Percentiles rank a stretch among this genome's conserved stretches.
phyloP scores from a whole-genome alignment of 2,329 filamentous ascomycete genomes.

The Penicillium hesseltinei region DNA sequence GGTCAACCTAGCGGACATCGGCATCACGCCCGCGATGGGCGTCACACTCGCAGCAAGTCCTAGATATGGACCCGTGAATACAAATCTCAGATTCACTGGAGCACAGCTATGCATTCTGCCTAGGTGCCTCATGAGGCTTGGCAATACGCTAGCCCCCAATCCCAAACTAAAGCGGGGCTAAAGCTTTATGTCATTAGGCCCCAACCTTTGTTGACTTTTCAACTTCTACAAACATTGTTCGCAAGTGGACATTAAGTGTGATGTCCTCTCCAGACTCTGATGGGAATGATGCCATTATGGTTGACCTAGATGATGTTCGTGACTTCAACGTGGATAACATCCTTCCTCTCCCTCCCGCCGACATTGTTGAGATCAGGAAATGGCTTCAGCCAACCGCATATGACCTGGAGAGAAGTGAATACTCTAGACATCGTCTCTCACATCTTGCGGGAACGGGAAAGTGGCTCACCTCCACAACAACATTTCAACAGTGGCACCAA shows the following conservation, averaged over 20 bases:
- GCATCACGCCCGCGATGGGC: too few relatives aligned
- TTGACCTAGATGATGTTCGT: background rate
- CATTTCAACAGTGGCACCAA: constrained; percentile 18
- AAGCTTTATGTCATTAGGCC: background rate
- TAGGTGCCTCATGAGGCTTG: too few relatives aligned
- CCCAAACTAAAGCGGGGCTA: background rate
- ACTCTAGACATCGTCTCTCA: background rate
- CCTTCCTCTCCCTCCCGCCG: background rate
- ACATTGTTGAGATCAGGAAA: background rate
- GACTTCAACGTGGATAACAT: background rate
- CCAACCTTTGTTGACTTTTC: background rate
- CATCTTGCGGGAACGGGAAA: background rate
- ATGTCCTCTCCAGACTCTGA: background rate
- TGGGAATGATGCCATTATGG: background rate
- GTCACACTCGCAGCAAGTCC: too few relatives aligned
- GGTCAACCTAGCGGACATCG: too few relatives aligned
- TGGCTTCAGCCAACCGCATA: background rate
- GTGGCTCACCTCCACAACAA: background rate
- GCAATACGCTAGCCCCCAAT: too few relatives aligned
- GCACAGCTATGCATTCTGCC: too few relatives aligned
- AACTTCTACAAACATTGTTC: background rate
- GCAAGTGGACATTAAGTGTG: background rate
- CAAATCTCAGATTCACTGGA: too few relatives aligned
- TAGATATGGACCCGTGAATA: too few relatives aligned
- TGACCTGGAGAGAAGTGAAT: background rate